Conservation (phyloP, 495 filamentous ascomycete genomes). For the Lasiosphaeria ovina region DNA sequence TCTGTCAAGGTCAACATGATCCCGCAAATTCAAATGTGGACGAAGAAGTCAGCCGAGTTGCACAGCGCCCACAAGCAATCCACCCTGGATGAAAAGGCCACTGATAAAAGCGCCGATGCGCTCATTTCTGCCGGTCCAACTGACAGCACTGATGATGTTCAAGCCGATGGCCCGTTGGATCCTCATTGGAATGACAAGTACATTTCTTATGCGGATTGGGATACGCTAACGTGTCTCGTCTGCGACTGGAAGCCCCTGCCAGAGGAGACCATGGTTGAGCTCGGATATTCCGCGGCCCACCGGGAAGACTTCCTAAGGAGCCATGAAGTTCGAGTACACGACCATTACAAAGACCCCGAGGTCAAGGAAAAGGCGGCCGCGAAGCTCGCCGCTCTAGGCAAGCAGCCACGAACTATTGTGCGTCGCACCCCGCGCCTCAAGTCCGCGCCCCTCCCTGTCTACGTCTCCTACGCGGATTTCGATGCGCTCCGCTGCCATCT, state of each 20-base stretch:
- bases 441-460: conserved; percentile 25
- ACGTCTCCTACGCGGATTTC: conserved; percentile 65
- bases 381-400: conserved; percentile 29
- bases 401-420: conserved; percentile 24
- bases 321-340: conserved; percentile 30
- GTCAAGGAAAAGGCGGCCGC: conserved; percentile 29
- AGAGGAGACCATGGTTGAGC: conserved; percentile 21
- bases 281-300: conserved; percentile 21
- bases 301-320: conserved; percentile 31
- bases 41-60: conserved; percentile 79
- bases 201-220: conserved; percentile 37
- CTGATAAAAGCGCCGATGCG: conserved; percentile 20
- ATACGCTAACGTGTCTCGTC: conserved; percentile 29
- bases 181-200: conserved; percentile 28
- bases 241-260: conserved; percentile 31
- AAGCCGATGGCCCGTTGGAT: conserved; percentile 17
- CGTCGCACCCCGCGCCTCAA: conserved; percentile 28
- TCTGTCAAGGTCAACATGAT: conserved; percentile 44
- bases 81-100: conserved; percentile 6
- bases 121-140: neutral
- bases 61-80: conserved; percentile 53
- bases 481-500: conserved; percentile 73
- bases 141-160: conserved; percentile 18
- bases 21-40: conserved; percentile 82
- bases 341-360: conserved; percentile 33